Percentiles rank a stretch among this genome's conserved stretches.
phyloP scores from a whole-genome alignment of 257 asterid genomes.

The Solanum virginianum region DNA sequence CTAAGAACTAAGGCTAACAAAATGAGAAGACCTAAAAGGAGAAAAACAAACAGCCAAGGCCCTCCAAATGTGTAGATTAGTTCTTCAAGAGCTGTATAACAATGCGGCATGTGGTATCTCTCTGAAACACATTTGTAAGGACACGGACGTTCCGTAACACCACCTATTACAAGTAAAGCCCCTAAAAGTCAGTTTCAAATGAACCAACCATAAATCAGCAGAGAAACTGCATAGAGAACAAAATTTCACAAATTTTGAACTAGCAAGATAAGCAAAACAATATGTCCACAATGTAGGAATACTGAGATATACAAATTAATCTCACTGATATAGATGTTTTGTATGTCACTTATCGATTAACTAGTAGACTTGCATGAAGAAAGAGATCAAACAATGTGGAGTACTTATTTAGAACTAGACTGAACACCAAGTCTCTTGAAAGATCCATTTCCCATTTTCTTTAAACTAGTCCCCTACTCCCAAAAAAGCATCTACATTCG shows the following conservation, averaged over 20 bases:
- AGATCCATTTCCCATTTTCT: neutral
- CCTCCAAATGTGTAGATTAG: slow-evolving; percentile 96
- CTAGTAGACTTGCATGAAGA: neutral
- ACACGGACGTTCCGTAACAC: slow-evolving; percentile 83
- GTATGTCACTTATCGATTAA: neutral
- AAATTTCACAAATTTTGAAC: neutral
- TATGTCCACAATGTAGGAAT: neutral
- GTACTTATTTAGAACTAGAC: neutral
- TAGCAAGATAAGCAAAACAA: neutral
- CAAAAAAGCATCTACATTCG: neutral
- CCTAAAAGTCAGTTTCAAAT: neutral
- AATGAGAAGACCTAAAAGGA: slow-evolving; percentile 77
- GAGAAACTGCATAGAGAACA: neutral
- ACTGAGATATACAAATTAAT: neutral
- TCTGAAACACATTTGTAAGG: slow-evolving; percentile 86
- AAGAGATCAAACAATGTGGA: neutral
- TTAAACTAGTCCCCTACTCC: neutral
- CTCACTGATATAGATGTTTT: neutral
- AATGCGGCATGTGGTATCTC: slow-evolving; percentile 92
- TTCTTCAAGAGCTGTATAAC: slow-evolving; percentile 97
- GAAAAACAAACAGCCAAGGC: slow-evolving; percentile 94
- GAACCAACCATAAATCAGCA: neutral
- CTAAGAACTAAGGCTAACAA: slow-evolving; percentile 90
- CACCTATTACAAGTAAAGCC: slow-evolving; percentile 48
- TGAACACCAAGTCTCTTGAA: neutral